phyloP scores from a whole-genome alignment of 208 protist species.

The Trypanosoma mega region DNA sequence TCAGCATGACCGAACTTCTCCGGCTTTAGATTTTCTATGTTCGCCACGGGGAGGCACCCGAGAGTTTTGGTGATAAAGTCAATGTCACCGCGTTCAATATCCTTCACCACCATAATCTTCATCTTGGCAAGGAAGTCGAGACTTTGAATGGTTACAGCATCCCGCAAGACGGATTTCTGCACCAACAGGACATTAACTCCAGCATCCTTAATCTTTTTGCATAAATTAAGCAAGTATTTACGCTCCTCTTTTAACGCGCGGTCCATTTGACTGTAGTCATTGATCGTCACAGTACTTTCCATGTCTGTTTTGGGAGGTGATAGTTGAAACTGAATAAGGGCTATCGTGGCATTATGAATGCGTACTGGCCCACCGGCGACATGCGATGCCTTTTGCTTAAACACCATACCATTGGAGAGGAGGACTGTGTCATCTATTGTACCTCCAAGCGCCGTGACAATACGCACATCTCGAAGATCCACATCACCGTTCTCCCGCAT shows the following conservation, averaged over 20 bases:
- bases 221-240: slow-evolving; percentile 97
- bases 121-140: slow-evolving; percentile 99
- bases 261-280: slow-evolving; percentile 98
- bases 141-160: slow-evolving; percentile 97
- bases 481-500: slow-evolving; percentile 92
- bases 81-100: slow-evolving; percentile 99
- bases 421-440: slow-evolving; percentile 99
- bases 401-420: slow-evolving; percentile 92
- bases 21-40: slow-evolving; percentile 94
- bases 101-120: slow-evolving; percentile 98
- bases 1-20: slow-evolving; percentile 97
- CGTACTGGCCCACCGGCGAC: slow-evolving; percentile 90
- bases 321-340: slow-evolving; percentile 99
- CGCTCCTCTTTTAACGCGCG: slow-evolving; percentile 97
- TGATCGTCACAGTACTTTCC: slow-evolving; percentile 94
- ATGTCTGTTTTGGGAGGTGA: slow-evolving; percentile 99
- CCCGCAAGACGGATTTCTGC: slow-evolving; percentile 99
- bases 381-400: slow-evolving; percentile 93
- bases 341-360: slow-evolving; percentile 98
- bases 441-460: slow-evolving; percentile 93
- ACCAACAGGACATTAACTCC: slow-evolving; percentile 99
- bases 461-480: slow-evolving; percentile 96
- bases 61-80: slow-evolving; percentile 99
- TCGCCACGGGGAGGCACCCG: slow-evolving; percentile 96
- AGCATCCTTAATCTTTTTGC: slow-evolving; percentile 97